Conservation (phyloP, 2,329 filamentous ascomycete genomes). For the Gnomoniopsis smithogilvyi region DNA sequence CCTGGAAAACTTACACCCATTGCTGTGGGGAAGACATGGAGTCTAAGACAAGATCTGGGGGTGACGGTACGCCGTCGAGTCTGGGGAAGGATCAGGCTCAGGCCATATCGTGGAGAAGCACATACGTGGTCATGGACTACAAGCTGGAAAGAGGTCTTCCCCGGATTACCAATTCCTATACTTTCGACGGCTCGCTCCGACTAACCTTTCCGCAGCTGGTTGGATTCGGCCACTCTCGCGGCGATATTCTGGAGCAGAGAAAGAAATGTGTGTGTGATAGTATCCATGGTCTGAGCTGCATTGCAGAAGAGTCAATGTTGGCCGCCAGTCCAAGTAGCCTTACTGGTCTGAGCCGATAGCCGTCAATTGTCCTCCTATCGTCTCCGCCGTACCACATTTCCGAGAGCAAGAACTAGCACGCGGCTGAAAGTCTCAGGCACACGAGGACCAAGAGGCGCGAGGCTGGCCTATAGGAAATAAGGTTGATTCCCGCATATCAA, state of each 20-base stretch:
- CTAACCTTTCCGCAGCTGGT: not conserved
- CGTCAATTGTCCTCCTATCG: not conserved
- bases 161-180: not conserved
- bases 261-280: not conserved
- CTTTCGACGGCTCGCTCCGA: not conserved
- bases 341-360: not conserved
- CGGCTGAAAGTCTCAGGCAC: not conserved
- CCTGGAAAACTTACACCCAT: not conserved
- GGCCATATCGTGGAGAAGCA: not conserved
- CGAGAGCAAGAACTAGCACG: not conserved
- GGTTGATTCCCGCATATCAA: not conserved
- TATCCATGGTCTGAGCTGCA: not conserved
- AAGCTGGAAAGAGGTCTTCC: not conserved
- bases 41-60: not conserved
- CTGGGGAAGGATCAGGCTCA: not conserved
- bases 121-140: not conserved
- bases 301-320: not conserved
- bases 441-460: not conserved
- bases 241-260: conserved; percentile 14
- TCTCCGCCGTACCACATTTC: not conserved
- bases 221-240: conserved; percentile 14
- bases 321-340: not conserved
- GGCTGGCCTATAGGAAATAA: not conserved
- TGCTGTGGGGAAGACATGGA: too few relatives aligned
- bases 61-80: not conserved